Percentiles rank a stretch among this genome's conserved stretches.
Conservation (phyloP, 495 filamentous ascomycete species). For the Pseudomonodictys pantanalensis region DNA sequence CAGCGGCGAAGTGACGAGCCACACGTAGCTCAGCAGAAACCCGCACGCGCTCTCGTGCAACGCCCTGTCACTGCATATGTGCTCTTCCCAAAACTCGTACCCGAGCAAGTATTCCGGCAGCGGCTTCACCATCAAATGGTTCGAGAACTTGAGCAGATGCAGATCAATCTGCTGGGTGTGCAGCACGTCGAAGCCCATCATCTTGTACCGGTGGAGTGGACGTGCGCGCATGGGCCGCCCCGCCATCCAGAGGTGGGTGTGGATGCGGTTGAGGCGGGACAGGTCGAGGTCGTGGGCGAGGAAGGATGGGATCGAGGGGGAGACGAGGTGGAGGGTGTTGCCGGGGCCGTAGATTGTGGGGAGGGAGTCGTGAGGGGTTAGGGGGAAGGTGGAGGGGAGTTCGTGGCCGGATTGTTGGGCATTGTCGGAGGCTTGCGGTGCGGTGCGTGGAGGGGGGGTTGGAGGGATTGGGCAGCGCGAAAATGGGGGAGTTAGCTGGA, state of each 20-base stretch:
- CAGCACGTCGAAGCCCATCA: slow-evolving; percentile 26
- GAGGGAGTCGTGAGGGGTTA: slow-evolving; percentile 22
- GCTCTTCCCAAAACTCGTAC: slow-evolving; percentile 26
- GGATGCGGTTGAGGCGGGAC: slow-evolving; percentile 26
- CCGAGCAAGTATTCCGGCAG: slow-evolving; percentile 28
- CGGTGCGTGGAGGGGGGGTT: slow-evolving; percentile 1
- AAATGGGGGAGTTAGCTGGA: slow-evolving; percentile 16
- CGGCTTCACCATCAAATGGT: slow-evolving; percentile 26
- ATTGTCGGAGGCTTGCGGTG: slow-evolving; percentile 1
- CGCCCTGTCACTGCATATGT: slow-evolving; percentile 15
- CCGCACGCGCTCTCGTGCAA: slow-evolving; percentile 26
- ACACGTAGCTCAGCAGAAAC: slow-evolving; percentile 30
- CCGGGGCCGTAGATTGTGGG: slow-evolving; percentile 19
- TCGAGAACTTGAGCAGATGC: slow-evolving; percentile 31
- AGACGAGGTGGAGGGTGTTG: slow-evolving; percentile 1
- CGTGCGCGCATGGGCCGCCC: slow-evolving; percentile 30
- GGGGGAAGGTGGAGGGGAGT: not conserved
- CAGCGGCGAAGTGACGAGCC: slow-evolving; percentile 26
- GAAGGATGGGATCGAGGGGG: slow-evolving; percentile 20
- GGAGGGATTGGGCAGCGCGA: slow-evolving; percentile 9
- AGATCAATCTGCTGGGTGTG: slow-evolving; percentile 33
- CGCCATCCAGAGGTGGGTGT: slow-evolving; percentile 33
- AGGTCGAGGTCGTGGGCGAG: slow-evolving; percentile 29
- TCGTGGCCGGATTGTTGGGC: slow-evolving; percentile 4
- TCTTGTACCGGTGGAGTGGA: slow-evolving; percentile 33